Evolutionary conservation across 2,329 filamentous ascomycete species (phyloP).

Genomic region (Celoporthe dispersa): DNA sequence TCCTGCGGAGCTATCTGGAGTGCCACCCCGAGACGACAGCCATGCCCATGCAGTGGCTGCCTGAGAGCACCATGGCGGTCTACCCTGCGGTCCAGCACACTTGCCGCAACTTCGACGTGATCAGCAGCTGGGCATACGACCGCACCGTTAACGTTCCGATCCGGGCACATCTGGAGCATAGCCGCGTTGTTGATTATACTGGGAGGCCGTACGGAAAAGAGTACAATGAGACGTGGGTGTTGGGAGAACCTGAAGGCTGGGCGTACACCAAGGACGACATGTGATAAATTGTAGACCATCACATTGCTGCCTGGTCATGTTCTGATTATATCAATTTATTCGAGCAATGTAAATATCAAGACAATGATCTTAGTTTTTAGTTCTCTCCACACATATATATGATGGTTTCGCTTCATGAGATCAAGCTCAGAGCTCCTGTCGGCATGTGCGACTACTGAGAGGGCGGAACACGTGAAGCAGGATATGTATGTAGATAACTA

Average conservation of each 20-base stretch:
- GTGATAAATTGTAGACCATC: not conserved
- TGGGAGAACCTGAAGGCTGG: conserved; percentile 15
- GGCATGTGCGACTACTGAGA: too few relatives aligned
- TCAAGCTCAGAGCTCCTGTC: not conserved
- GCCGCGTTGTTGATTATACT: conserved; percentile 13
- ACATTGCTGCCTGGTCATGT: not conserved
- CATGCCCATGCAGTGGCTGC: conserved; percentile 17
- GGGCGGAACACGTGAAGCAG: too few relatives aligned
- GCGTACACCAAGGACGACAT: conserved; percentile 14
- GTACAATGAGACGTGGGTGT: conserved; percentile 10
- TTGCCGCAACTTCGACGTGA: conserved; percentile 21
- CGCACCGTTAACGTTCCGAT: conserved; percentile 16
- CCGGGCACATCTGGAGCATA: conserved; percentile 9
- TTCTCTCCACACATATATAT: not conserved
- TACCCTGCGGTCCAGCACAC: conserved; percentile 16
- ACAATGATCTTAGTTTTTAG: not conserved
- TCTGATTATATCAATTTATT: not conserved
- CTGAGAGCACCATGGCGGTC: not conserved
- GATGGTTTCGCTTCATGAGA: not conserved
- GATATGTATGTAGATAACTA: too few relatives aligned
- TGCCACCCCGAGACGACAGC: conserved; percentile 23
- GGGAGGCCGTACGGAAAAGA: conserved; percentile 11
- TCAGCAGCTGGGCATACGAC: conserved; percentile 21
- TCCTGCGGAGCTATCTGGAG: conserved; percentile 13
- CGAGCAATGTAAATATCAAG: not conserved